Percentiles rank a stretch among this genome's conserved stretches.
phyloP scores from a whole-genome alignment of 768 basidiomycete species.

The Suillus decipiens region DNA sequence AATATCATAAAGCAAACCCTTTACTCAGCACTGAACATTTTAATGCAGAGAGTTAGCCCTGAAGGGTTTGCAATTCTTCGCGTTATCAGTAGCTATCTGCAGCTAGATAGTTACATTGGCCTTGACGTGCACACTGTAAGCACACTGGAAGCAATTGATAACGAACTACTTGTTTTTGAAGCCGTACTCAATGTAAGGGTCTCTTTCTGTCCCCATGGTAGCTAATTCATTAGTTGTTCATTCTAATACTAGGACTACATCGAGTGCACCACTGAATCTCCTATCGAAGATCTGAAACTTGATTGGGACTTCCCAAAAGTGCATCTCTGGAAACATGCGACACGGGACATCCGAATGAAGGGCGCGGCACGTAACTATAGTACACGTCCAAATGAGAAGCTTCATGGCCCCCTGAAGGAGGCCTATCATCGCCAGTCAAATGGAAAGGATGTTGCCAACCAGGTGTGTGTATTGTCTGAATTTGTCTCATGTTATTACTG shows the following conservation, averaged over 20 bases:
- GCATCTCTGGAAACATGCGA: constrained; percentile 33
- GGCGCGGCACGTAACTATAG: constrained; percentile 32
- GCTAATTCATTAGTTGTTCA: no score
- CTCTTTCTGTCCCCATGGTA: no score
- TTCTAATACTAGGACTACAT: constrained; percentile 1
- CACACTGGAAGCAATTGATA: constrained; percentile 23
- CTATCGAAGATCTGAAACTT: constrained; percentile 20
- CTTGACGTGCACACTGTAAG: constrained; percentile 35
- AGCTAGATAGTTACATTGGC: constrained; percentile 30
- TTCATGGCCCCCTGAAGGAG: constrained; percentile 30
- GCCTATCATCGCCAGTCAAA: constrained; percentile 33
- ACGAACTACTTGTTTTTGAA: constrained; percentile 23
- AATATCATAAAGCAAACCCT: background rate
- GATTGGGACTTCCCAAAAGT: constrained; percentile 33
- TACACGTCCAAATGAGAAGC: constrained; percentile 34
- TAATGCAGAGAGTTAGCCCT: constrained; percentile 1
- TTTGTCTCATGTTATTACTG: no score
- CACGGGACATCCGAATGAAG: constrained; percentile 33
- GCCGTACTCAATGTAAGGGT: constrained; percentile 21
- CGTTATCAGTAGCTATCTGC: constrained; percentile 32
- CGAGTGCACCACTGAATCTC: background rate
- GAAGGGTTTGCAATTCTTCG: constrained; percentile 28
- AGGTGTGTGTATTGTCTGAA: constrained; percentile 22
- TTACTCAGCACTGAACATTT: background rate
- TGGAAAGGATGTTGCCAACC: constrained; percentile 33